Base-by-base conservation (phyloP, 164 flowering plant genomes). In the Chloranthus sessilifolius region DNA sequence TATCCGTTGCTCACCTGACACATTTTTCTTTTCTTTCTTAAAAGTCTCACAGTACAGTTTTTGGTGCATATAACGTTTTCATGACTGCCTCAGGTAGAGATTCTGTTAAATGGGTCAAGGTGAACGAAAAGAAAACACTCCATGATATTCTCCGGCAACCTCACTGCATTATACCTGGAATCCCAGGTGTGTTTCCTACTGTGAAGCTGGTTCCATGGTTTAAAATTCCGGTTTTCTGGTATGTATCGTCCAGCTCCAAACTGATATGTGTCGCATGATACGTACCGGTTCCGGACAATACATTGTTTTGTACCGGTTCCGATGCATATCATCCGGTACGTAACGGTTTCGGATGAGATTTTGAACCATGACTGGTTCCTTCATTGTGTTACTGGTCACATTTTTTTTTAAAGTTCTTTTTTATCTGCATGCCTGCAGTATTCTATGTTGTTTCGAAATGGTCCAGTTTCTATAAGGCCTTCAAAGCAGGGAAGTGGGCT, bases 401-500 rank as follows among this genome's bases (percentile, higher is more conserved):
- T n/a, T n/a, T n/a, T 23, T 10, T 46, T 21, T 16, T 15, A 24
- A 14, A 43, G 14, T 15, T 36, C 3, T 7, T 9, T 36, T 38
- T 26, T 40, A 12, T 28, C 33, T 10, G 35, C 7, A 8, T 33
- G 11, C 27, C n/a, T 73, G 74, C 94, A 92, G 99, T 88, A 21
- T 88, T 92, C 47, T 79, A 70, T 46, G 73, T 78, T 26, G 91
- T 92, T 50, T 92, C 98, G 9, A 83, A 59, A 51, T 50, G 59
- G 16, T 76, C 96, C n/a, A 59, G 67, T 61, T 88, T 92, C 72
- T 88, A 88, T 37, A 62, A 71, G 36, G 73, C 76, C 45, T 92
- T 92, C 76, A 82, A 33, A 73, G 67, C 81, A 22, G 96, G 99
- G 34, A 79, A 74, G 31, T 88, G 96, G 96, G 27, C 63, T 48